Evolutionary conservation across 495 filamentous ascomycete genomes (phyloP), one percentile per base, ranked within the genome.

Genomic region (Cetradonia linearis): DNA sequence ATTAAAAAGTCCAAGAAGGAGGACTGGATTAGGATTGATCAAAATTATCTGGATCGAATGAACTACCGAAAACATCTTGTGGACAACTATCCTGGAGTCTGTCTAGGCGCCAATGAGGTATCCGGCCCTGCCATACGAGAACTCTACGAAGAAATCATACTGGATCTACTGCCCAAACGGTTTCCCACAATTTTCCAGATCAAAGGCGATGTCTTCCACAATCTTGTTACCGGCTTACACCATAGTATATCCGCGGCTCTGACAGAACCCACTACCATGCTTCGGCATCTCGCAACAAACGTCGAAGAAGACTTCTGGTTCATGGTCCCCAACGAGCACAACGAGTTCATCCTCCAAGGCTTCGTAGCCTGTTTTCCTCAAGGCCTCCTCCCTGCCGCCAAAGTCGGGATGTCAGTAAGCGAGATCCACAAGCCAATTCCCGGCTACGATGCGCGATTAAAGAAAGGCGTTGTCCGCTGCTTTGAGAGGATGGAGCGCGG

Each of bases 261-360:
- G 83, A 64, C 62, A 64, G 18, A 61, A 14, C 54, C 73, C 81
- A 23, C 83, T 80, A 9, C 62, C 63, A 61, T 64, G 58, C 53
- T 64, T 13, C 34, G 37, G n/a, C 31, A 56, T 23, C 30, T 64
- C 18, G 58, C 38, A 31, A 54, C 34, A 56, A 25, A 59, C 30
- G 73, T 91, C 28, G 88, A 92, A 60, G 82, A 86, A 52, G 90
- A 95, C 58, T 81, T 92, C 70, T 79, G 92, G 31, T 72, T 95
- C 55, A 77, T 94, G 3, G 72, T 85, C 10, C 86, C 86, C 7
- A 52, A 48, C 27, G 56, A 34, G 14, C 33, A 37, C 7, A 37
- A 37, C 40, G 63, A 59, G 11, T 91, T 91, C 66, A 72, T 74
- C 28, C 78, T 87, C 18, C 72, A 83, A 62, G 87, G 82, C 3